phyloP scores from a whole-genome alignment of 2,329 filamentous ascomycete species.

The Fusarium sp. region DNA sequence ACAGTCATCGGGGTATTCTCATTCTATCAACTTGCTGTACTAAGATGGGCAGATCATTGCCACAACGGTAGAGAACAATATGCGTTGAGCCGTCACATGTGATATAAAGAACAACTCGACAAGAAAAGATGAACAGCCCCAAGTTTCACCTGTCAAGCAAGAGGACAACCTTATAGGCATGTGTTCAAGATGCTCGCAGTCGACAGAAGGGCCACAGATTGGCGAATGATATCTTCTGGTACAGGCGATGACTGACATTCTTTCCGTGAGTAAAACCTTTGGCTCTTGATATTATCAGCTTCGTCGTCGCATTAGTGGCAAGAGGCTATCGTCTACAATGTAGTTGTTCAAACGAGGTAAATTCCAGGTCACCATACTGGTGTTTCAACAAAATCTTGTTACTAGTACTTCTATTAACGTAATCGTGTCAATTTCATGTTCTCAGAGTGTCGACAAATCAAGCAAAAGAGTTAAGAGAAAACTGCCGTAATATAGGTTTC shows the following conservation, averaged over 20 bases:
- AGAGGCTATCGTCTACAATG: not conserved
- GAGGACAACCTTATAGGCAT: not conserved
- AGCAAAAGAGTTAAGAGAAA: not conserved
- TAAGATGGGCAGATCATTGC: not conserved
- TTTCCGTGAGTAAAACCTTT: not conserved
- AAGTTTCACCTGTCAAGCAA: not conserved
- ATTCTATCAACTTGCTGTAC: not conserved
- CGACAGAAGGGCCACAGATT: not conserved
- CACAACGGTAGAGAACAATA: not conserved
- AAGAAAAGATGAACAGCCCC: not conserved
- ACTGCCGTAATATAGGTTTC: slow-evolving; percentile 5
- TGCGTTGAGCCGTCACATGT: not conserved
- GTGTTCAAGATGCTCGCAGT: not conserved
- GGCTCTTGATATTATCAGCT: not conserved
- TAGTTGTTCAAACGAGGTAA: not conserved
- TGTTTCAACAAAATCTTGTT: not conserved
- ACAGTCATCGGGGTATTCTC: not conserved
- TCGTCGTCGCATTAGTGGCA: not conserved
- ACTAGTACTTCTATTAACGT: not conserved
- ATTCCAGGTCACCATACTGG: not conserved
- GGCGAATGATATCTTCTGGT: not conserved
- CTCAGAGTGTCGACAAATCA: not conserved
- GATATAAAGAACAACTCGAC: not conserved
- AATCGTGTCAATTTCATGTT: not conserved
- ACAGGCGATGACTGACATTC: not conserved